Percentiles rank a stretch among this genome's conserved stretches.
Conservation (phyloP, 176 grass and related monocot genomes). For the Oryza brachyantha region DNA sequence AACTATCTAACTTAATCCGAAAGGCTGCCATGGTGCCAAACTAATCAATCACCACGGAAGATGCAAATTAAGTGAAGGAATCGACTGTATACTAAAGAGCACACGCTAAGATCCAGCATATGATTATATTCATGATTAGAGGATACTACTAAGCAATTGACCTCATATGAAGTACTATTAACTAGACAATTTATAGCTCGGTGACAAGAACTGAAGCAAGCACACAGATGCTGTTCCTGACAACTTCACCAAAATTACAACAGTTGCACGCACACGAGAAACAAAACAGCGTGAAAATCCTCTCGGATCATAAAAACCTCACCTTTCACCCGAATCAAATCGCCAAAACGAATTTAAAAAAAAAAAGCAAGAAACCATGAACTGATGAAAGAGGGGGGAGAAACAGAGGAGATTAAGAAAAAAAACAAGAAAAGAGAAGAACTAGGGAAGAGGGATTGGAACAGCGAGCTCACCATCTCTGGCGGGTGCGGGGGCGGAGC, state of each 20-base stretch:
- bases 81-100: neutral
- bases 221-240: neutral
- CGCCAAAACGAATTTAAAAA: no score
- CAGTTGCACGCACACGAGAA: neutral
- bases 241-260: neutral
- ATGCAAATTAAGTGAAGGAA: neutral
- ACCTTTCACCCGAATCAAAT: neutral
- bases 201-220: constrained; percentile 4
- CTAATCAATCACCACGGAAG: neutral
- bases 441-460: neutral
- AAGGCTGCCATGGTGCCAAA: constrained; percentile 6
- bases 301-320: neutral
- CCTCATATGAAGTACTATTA: neutral
- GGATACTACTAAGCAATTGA: neutral
- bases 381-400: neutral
- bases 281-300: neutral
- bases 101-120: neutral
- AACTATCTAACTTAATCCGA: constrained; percentile 13
- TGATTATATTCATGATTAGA: neutral
- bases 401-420: neutral
- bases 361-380: neutral
- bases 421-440: neutral
- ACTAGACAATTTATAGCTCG: neutral
- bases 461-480: constrained; percentile 21
- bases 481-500: constrained; percentile 30